Percentiles rank a stretch among this genome's conserved stretches.
Evolutionary conservation across 2,329 filamentous ascomycete species (phyloP).

Genomic region (Didymella pinodella): DNA sequence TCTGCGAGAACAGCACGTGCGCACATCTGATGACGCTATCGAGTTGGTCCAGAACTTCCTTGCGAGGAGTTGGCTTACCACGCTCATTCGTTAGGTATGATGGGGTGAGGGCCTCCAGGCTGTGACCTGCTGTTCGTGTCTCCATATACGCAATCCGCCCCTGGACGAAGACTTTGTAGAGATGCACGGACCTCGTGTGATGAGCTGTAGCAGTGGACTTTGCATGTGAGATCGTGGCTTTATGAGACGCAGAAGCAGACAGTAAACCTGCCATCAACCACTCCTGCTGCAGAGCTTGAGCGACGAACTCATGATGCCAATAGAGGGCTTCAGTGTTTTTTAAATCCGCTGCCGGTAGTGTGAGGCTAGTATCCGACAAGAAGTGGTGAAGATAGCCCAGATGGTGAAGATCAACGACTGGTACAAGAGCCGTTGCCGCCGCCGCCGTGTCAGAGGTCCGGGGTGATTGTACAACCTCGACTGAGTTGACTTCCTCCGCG

Average conservation of each 20-base stretch:
- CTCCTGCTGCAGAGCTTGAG: slow-evolving; percentile 25
- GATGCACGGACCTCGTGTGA: background rate
- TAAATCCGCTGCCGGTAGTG: background rate
- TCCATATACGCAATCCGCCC: too few species aligned
- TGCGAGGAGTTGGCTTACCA: background rate
- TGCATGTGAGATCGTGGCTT: slow-evolving; percentile 18
- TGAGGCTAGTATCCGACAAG: slow-evolving; percentile 6
- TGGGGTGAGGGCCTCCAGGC: background rate
- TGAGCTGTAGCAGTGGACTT: background rate
- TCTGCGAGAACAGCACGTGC: background rate
- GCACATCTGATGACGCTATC: slow-evolving; percentile 4
- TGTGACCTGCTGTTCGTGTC: too few species aligned
- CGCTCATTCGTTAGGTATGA: background rate
- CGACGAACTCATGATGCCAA: slow-evolving; percentile 32
- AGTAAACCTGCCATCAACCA: slow-evolving; percentile 43
- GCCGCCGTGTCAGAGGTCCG: background rate
- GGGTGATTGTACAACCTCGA: background rate
- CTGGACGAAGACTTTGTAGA: background rate
- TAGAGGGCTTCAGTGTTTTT: slow-evolving; percentile 19
- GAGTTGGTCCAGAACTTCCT: slow-evolving; percentile 16
- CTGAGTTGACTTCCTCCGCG: background rate
- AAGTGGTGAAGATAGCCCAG: slow-evolving; percentile 42
- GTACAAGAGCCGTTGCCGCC: background rate
- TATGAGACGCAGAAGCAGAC: slow-evolving; percentile 34
- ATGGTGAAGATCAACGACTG: slow-evolving; percentile 28